These are phyloP conservation scores for Lecanicillium sp. DNA, from an alignment of 2,329 filamentous ascomycete species.

Conservation along the genomic window DNA sequence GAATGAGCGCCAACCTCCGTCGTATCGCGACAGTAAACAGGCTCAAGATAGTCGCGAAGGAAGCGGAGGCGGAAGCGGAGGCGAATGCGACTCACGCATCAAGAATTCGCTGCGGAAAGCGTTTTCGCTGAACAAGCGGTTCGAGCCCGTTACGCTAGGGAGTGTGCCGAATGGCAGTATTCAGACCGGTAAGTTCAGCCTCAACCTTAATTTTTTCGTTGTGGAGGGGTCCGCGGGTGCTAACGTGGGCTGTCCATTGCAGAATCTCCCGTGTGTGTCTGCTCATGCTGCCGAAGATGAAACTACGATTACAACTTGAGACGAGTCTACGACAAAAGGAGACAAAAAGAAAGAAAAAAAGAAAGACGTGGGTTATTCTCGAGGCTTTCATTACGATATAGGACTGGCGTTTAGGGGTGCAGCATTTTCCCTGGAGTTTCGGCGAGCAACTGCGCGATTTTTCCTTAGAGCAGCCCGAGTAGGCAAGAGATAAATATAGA, in stretches of 20 bases:
- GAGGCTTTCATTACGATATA: too few species aligned
- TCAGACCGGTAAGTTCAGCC: neutral
- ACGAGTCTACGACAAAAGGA: neutral
- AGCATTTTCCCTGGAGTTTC: too few species aligned
- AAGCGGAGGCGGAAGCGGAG: neutral
- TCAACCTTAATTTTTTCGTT: too few species aligned
- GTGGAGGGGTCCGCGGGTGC: neutral
- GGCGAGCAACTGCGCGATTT: too few species aligned
- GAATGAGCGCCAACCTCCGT: slow-evolving; percentile 2
- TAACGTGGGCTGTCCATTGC: neutral
- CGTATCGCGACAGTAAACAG: slow-evolving; percentile 2
- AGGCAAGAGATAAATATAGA: too few species aligned
- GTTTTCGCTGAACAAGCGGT: slow-evolving; percentile 4
- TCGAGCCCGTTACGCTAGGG: slow-evolving; percentile 7
- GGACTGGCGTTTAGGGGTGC: too few species aligned
- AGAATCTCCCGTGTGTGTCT: neutral
- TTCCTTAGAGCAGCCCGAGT: too few species aligned
- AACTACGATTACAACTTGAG: neutral
- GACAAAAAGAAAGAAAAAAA: neutral
- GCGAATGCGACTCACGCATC: slow-evolving; percentile 1
- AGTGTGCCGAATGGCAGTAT: neutral
- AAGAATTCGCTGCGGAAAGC: slow-evolving; percentile 3
- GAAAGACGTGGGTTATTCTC: neutral
- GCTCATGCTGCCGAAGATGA: slow-evolving; percentile 5
- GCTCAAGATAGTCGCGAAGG: too few species aligned